Evolutionary conservation across 306 rosid species (phyloP).

Genomic region (Cajanus cajan): DNA sequence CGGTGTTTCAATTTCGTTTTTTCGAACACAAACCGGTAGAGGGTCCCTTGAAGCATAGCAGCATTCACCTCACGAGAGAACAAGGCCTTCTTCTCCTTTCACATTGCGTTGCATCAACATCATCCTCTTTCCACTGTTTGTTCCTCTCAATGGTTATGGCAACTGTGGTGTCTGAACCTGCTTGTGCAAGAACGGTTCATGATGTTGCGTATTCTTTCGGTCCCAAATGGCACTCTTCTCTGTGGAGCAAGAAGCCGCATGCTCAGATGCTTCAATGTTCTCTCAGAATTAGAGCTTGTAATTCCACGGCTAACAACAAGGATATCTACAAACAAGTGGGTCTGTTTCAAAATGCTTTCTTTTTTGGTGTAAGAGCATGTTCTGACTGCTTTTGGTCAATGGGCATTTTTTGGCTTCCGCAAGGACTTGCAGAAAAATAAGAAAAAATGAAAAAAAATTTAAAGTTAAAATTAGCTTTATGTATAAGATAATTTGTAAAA

Average conservation of each 20-base stretch:
- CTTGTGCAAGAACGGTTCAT: constrained; percentile 31
- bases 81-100: background rate
- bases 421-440: too few species aligned
- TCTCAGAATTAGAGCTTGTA: constrained; percentile 51
- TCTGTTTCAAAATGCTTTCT: constrained; percentile 38
- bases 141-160: constrained; percentile 21
- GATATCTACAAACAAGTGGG: constrained; percentile 74
- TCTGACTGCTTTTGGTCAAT: background rate
- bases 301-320: constrained; percentile 44
- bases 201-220: constrained; percentile 24
- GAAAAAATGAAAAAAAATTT: too few species aligned
- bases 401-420: too few species aligned
- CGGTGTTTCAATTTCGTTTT: background rate
- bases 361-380: background rate
- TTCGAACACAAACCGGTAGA: background rate
- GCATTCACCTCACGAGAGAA: background rate
- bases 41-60: background rate
- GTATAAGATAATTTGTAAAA: too few species aligned
- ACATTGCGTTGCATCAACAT: background rate
- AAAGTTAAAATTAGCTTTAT: too few species aligned
- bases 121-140: background rate
- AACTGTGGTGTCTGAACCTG: constrained; percentile 38
- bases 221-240: constrained; percentile 37
- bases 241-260: constrained; percentile 13
- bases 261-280: constrained; percentile 20